Evolutionary conservation across 768 basidiomycete species (phyloP), one percentile per base, ranked within the genome.

Genomic region (Amanita molliuscula): DNA sequence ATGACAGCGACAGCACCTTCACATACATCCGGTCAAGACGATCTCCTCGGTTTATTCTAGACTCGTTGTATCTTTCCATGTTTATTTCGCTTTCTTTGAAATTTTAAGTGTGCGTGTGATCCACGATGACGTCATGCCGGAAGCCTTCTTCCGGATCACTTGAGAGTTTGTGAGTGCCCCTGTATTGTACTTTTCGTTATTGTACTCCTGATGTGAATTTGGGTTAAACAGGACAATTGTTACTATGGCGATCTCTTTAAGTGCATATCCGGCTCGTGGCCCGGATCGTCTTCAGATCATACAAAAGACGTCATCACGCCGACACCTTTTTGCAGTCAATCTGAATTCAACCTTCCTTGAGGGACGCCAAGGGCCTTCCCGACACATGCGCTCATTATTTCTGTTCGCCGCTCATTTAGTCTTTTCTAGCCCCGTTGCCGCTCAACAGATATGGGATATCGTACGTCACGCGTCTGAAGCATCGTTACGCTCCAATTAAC

Each of bases 391-490:
- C 37, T 33, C 42, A 44, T 28, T 28, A 28, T 28, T 36, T 26
- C 38, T 48, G 50, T 46, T 55, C 44, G 38, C 48, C 36, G 47
- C 29, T 13, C 16, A 35, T 42, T 50, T 52, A 34, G 42, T 43
- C 31, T 49, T 64, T 29, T 57, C 64, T 41, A 50, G 58, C 26
- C 48, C 54, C 5, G 65, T 54, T 35, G 61, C 64, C 34, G 73
- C 70, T 9, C 77, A 78, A 54, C 75, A 78, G 48, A 78, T 79
- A 50, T 76, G 67, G 65, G 77, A 78, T 49, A 68, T 77, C 21
- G 78, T 78, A 55, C 50, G 75, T 65, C 3, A 48, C 10, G 31
- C 41, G 35, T 33, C 51, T 42, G 13, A 29, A 33, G 13, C 40
- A 45, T 55, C 18, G 51, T 34, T 38, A 35, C 46, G 25, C 4